These are phyloP conservation scores for Melocanna baccifera DNA, from an alignment of 176 grass and related monocot genomes.

Conservation along the genomic window DNA sequence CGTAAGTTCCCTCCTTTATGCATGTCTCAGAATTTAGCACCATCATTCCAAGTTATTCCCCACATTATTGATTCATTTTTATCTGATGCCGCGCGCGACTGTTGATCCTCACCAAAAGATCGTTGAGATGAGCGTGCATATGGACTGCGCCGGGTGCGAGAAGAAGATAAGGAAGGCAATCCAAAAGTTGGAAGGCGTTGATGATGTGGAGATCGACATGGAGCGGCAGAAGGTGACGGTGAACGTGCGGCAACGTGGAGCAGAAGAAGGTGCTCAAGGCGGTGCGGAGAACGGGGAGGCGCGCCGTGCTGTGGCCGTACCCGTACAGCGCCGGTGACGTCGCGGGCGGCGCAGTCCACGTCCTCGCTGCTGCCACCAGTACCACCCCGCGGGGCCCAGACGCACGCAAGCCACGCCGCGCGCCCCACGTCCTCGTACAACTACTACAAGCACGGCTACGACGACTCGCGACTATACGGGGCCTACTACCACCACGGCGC, in stretches of 20 bases:
- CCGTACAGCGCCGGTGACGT: slow-evolving; percentile 30
- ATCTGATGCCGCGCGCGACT: background rate
- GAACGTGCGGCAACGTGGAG: slow-evolving; percentile 67
- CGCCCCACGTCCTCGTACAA: slow-evolving; percentile 65
- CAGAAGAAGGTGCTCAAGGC: slow-evolving; percentile 92
- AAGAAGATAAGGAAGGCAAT: slow-evolving; percentile 81
- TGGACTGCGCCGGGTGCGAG: slow-evolving; percentile 87
- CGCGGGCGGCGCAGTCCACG: slow-evolving; percentile 12
- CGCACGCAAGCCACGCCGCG: slow-evolving; percentile 8
- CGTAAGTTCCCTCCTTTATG: background rate
- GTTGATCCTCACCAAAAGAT: slow-evolving; percentile 34
- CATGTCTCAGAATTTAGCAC: background rate
- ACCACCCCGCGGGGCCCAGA: slow-evolving; percentile 38
- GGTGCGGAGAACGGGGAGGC: slow-evolving; percentile 64
- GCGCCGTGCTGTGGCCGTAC: slow-evolving; percentile 83
- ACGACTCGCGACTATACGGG: slow-evolving; percentile 61
- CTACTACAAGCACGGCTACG: slow-evolving; percentile 88
- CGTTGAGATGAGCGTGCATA: slow-evolving; percentile 90
- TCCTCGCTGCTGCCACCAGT: slow-evolving; percentile 37
- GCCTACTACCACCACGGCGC: slow-evolving; percentile 23
- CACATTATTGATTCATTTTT: background rate
- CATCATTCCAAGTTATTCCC: background rate
- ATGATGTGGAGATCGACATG: slow-evolving; percentile 84
- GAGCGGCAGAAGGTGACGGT: slow-evolving; percentile 83
- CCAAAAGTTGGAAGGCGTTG: slow-evolving; percentile 60